phyloP scores from a whole-genome alignment of 2,329 filamentous ascomycete genomes.

The Paecilomyces variotii region DNA sequence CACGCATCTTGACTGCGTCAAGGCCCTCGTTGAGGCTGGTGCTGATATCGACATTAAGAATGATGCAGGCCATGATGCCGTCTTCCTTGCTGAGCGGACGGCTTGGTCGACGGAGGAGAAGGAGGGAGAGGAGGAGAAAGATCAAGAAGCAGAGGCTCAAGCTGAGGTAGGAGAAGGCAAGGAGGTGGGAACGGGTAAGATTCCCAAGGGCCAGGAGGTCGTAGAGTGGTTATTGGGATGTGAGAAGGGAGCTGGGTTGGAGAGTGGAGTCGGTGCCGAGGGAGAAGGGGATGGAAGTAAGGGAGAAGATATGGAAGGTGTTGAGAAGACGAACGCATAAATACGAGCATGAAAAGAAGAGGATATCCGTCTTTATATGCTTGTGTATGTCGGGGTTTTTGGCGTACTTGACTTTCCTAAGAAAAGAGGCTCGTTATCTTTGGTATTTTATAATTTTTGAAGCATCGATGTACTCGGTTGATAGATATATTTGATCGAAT shows the following conservation, averaged over 20 bases:
- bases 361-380: constrained; percentile 6
- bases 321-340: constrained; percentile 1
- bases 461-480: background rate
- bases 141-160: constrained; percentile 12
- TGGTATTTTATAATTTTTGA: background rate
- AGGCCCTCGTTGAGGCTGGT: constrained; percentile 65
- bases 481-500: background rate
- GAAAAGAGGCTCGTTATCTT: background rate
- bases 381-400: background rate
- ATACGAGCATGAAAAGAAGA: constrained; percentile 6
- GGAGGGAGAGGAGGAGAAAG: constrained; percentile 43
- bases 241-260: constrained; percentile 27
- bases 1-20: constrained; percentile 73
- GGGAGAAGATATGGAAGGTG: constrained; percentile 10
- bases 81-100: constrained; percentile 65
- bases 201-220: constrained; percentile 32
- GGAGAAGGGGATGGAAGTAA: constrained; percentile 8
- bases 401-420: constrained; percentile 10
- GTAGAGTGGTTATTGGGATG: constrained; percentile 35
- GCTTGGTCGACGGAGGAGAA: constrained; percentile 59
- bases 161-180: constrained; percentile 10
- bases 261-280: constrained; percentile 18
- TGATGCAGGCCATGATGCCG: constrained; percentile 70
- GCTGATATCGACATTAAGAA: constrained; percentile 74
- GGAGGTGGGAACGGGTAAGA: constrained; percentile 5